Evolutionary conservation across 805 yeast species (phyloP).

Genomic region (Yueomyces sp.): DNA sequence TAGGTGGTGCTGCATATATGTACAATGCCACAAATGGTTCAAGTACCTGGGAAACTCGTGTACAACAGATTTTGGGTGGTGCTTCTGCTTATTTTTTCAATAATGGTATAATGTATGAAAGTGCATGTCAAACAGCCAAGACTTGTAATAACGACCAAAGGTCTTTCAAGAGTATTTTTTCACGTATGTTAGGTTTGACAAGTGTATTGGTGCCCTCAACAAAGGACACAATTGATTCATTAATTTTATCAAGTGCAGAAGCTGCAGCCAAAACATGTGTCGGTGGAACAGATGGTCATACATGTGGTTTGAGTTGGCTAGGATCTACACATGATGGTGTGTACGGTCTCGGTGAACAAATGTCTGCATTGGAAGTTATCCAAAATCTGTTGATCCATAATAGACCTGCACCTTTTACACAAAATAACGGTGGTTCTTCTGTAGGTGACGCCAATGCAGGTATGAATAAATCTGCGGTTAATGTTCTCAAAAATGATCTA

Average conservation of each 20-base stretch:
- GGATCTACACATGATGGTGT: slow-evolving; percentile 43
- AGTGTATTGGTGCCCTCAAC: slow-evolving; percentile 40
- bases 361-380: slow-evolving; percentile 56
- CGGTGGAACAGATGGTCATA: slow-evolving; percentile 64
- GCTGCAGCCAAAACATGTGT: slow-evolving; percentile 61
- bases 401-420: slow-evolving; percentile 41
- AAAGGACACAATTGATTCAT: slow-evolving; percentile 28
- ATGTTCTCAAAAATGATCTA: slow-evolving; percentile 26
- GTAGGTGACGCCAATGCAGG: slow-evolving; percentile 44
- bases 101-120: slow-evolving; percentile 43
- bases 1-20: slow-evolving; percentile 59
- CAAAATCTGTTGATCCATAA: slow-evolving; percentile 32
- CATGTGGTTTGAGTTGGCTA: slow-evolving; percentile 66
- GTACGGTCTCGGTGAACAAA: slow-evolving; percentile 72
- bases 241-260: slow-evolving; percentile 37
- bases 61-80: slow-evolving; percentile 31
- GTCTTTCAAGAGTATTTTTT: slow-evolving; percentile 56
- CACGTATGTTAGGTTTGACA: slow-evolving; percentile 50
- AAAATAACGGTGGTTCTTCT: slow-evolving; percentile 40
- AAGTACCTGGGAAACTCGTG: slow-evolving; percentile 36
- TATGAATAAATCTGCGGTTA: slow-evolving; percentile 26
- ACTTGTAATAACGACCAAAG: slow-evolving; percentile 66
- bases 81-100: slow-evolving; percentile 37
- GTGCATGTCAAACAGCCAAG: slow-evolving; percentile 36
- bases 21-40: slow-evolving; percentile 45